Conservation (phyloP, 2,329 filamentous ascomycete species). For the Microdochium nivale region DNA sequence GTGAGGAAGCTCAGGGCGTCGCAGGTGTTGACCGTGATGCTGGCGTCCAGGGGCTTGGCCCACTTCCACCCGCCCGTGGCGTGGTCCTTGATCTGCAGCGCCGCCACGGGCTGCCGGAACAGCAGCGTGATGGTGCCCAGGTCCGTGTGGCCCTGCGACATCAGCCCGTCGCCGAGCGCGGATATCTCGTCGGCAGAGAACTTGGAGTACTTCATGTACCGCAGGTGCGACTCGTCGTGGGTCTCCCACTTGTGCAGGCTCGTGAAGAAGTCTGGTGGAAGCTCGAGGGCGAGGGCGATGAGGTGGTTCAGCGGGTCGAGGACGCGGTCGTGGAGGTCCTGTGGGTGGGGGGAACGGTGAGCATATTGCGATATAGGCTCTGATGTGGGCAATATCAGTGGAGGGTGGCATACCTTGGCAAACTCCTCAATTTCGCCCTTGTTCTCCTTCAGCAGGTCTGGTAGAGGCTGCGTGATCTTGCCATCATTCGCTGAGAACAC, state of each 20-base stretch:
- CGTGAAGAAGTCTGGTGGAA: constrained; percentile 9
- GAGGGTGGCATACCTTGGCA: constrained; percentile 20
- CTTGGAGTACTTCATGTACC: constrained; percentile 42
- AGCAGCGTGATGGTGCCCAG: constrained; percentile 44
- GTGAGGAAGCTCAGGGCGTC: constrained; percentile 38
- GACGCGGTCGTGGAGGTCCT: constrained; percentile 10
- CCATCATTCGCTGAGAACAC: constrained; percentile 6
- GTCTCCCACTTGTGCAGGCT: constrained; percentile 8
- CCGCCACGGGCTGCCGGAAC: constrained; percentile 45
- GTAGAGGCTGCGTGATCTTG: constrained; percentile 13
- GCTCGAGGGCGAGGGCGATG: constrained; percentile 9
- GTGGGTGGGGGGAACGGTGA: constrained; percentile 9
- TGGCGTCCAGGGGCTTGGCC: constrained; percentile 33
- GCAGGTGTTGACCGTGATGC: constrained; percentile 37
- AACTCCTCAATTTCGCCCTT: constrained; percentile 49
- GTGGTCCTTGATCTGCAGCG: constrained; percentile 37
- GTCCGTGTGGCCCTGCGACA: constrained; percentile 41
- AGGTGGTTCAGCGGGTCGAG: constrained; percentile 10
- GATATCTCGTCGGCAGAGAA: constrained; percentile 33
- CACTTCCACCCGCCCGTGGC: constrained; percentile 34
- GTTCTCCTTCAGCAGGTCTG: constrained; percentile 36
- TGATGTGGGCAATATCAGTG: neutral
- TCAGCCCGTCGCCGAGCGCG: constrained; percentile 26
- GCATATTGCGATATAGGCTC: too few species aligned
- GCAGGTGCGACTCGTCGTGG: constrained; percentile 11